Evolutionary conservation across 2,329 filamentous ascomycete genomes (phyloP), one percentile per base, ranked within the genome.

Genomic region (Aaosphaeria arxii): DNA sequence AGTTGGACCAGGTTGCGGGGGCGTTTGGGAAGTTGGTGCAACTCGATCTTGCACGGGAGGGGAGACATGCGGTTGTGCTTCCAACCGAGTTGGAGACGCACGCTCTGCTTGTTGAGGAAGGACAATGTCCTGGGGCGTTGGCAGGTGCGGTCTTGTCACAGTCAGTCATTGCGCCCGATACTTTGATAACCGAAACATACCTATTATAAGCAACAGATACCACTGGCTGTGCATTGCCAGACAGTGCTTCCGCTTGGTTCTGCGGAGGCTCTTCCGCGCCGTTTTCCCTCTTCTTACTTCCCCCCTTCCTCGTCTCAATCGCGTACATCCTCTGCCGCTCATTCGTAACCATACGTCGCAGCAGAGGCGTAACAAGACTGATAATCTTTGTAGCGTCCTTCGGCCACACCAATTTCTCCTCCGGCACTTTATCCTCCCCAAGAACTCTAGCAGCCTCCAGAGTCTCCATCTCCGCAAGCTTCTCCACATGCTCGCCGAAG

Each of bases 301-400:
- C 73, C 7, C 74, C 74, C 52, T 78, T 81, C 38, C 80, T 71
- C 1, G 77, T 79, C 60, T 80, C 77, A 30, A 81, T 76, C 1
- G 80, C 80, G 61, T 83, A 83, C 57, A 78, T 72, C 35, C 80
- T 70, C 57, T 83, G 80, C 28, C 80, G 71, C 59, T 83, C 80
- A 49, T 83, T 83, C 11, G 79, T 82, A 9, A 83, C 79, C 78
- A 83, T 82, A 28, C 80, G 71, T 48, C 80, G 66, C 49, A 83
- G 67, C 41, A 83, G 61, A 9, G 79, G 80, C 51, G 79, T 82
- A n/a, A 81, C 75, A 24, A 81, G 64, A n/a, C 75, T 72, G 38
- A 83, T 78, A 43, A 83, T 79, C 50, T 77, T 76, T 47, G 79
- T 77, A 43, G 74, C 74, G 53, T 83, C 78, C 42, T 71, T 68